phyloP scores from a whole-genome alignment of 768 basidiomycete species.

The Mycena polygramma region DNA sequence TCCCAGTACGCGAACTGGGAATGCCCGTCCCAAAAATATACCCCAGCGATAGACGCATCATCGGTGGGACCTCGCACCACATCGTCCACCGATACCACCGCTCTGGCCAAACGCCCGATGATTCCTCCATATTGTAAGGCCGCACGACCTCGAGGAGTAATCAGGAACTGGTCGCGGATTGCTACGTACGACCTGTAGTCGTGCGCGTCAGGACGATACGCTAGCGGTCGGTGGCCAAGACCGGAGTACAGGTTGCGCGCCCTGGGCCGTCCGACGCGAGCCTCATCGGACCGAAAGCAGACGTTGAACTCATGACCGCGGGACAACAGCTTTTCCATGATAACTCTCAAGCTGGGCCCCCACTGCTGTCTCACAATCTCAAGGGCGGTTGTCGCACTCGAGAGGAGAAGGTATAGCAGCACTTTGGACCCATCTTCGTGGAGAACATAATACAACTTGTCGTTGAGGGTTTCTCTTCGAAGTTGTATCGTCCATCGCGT shows the following conservation, averaged over 20 bases:
- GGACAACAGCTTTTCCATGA: neutral
- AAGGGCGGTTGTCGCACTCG: neutral
- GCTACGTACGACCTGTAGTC: constrained; percentile 28
- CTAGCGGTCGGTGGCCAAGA: constrained; percentile 8
- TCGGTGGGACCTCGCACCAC: constrained; percentile 39
- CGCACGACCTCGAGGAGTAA: constrained; percentile 39
- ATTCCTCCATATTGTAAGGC: constrained; percentile 44
- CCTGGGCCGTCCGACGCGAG: too few relatives aligned
- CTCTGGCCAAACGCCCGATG: constrained; percentile 40
- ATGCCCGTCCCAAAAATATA: neutral
- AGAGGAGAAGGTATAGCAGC: neutral
- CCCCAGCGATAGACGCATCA: constrained; percentile 16
- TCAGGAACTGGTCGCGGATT: constrained; percentile 15
- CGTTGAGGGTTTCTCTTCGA: neutral
- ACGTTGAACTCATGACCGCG: neutral
- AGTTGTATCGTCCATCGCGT: neutral
- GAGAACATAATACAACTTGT: neutral
- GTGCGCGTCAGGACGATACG: constrained; percentile 7
- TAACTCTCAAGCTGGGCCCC: neutral
- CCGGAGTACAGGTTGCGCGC: neutral
- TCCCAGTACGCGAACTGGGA: constrained; percentile 34
- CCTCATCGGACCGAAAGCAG: neutral
- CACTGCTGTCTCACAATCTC: neutral
- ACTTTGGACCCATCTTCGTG: neutral
- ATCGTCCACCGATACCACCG: constrained; percentile 21